Evolutionary conservation across 2,329 filamentous ascomycete species (phyloP), one percentile per base, ranked within the genome.

Genomic region (Alternaria sp.): DNA sequence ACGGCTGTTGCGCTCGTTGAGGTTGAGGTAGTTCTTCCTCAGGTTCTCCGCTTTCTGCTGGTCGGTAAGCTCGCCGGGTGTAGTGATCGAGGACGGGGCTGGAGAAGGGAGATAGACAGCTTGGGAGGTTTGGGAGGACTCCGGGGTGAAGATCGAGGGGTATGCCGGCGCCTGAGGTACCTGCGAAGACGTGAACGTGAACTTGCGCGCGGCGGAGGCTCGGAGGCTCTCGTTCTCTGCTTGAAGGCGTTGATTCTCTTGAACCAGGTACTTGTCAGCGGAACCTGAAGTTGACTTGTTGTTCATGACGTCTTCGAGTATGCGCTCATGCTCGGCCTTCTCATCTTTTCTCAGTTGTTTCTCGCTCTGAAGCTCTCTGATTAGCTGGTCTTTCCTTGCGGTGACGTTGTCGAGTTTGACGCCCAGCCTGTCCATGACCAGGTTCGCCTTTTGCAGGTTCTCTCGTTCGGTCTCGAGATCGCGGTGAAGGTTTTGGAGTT

Each of bases 11-110:
- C 58, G 63, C 1, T 52, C 59, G 36, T 74, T 77, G 12, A 71
- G 50, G 15, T 52, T 67, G 0, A 66, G 30, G 43, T 73, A 77
- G 1, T 54, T 69, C 6, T 61, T 71, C 2, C 71, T 64, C 0
- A 78, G 43, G 17, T 77, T 77, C 0, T 69, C 66, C 1, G 58
- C 36, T 9, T 65, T 65, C 4, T 50, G 57, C 2, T 71, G 57
- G 0, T 62, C 49, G 4, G 21, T 56, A 0, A 3, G 52, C n/a
- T 3, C 50, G 13, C 1, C 15, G 12, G 13, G 19, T 2, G 21
- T 19, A 2, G 5, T 30, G 5, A 32, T 4, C 15, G 62, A 57
- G 1, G 58, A 64, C 3, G 60, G 45, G 2, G 65, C 50, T 3
- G 62, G 52, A 3, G 62, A 63, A 40, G 36, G 36, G 36, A 40